Conservation (phyloP, 306 rosid genomes). For the Mimosa bimucronata region DNA sequence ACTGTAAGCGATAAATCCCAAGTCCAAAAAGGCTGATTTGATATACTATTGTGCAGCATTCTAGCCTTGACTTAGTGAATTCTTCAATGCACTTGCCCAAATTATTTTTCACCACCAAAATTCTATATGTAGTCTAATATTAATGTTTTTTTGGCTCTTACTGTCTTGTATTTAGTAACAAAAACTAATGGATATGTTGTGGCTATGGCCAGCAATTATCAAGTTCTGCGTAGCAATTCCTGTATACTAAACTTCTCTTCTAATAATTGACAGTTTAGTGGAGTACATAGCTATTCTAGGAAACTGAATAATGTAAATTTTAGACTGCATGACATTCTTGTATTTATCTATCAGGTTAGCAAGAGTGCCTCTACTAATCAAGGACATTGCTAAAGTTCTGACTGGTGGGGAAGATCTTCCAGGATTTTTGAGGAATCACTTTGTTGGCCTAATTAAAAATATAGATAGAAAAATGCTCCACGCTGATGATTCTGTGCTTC, state of each 20-base stretch:
- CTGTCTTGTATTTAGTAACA: conserved; percentile 24
- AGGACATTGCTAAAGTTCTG: conserved; percentile 85
- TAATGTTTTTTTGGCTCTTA: conserved; percentile 27
- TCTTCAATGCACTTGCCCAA: not conserved
- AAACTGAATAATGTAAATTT: conserved; percentile 21
- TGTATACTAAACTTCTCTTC: not conserved
- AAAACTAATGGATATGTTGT: conserved; percentile 32
- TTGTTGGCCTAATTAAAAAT: conserved; percentile 88
- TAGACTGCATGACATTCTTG: conserved; percentile 33
- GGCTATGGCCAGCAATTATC: conserved; percentile 30
- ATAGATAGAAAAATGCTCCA: conserved; percentile 96
- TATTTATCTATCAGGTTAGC: conserved; percentile 66
- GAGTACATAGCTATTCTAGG: conserved; percentile 13
- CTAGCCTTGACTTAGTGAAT: not conserved
- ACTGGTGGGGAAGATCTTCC: conserved; percentile 90
- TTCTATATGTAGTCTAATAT: conserved; percentile 20
- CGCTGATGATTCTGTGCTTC: conserved; percentile 69
- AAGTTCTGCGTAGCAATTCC: conserved; percentile 20
- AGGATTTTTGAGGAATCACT: conserved; percentile 81
- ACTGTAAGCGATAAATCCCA: not conserved
- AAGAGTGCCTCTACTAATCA: conserved; percentile 83
- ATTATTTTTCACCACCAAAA: not conserved
- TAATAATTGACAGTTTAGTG: not conserved
- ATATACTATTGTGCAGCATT: not conserved
- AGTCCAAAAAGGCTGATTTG: not conserved